Evolutionary conservation across 192 early-diverging fungal genomes (phyloP).

Genomic region (Diversispora eburnea): DNA sequence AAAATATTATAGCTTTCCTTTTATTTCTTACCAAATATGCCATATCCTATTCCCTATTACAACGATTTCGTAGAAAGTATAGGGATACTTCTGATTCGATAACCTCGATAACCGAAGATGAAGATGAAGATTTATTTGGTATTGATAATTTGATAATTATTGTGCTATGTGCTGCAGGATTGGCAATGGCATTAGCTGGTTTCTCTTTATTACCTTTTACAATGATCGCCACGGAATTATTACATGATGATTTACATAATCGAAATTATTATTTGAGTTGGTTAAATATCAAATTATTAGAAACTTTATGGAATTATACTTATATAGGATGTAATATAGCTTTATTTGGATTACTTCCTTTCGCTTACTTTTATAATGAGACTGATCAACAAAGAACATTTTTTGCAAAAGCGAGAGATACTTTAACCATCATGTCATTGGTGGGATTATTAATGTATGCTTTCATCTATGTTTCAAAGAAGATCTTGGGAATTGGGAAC

Average conservation of each 20-base stretch:
- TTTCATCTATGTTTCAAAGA: conserved; percentile 24
- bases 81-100: too few relatives aligned
- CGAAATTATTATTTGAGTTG: conserved; percentile 28
- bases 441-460: conserved; percentile 24
- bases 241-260: not conserved
- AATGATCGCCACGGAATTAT: conserved; percentile 23
- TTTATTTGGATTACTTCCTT: conserved; percentile 25
- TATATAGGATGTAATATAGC: conserved; percentile 29
- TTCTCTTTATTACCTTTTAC: conserved; percentile 25
- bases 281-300: conserved; percentile 20
- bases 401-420: conserved; percentile 24
- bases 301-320: conserved; percentile 27
- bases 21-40: conserved; percentile 19
- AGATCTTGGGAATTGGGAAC: conserved; percentile 6
- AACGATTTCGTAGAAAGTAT: conserved; percentile 15
- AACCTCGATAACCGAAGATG: conserved; percentile 1
- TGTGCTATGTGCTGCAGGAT: conserved; percentile 24
- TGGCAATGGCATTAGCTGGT: conserved; percentile 29
- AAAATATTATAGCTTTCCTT: conserved; percentile 24
- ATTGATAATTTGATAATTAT: conserved; percentile 27
- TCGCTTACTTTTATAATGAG: conserved; percentile 28
- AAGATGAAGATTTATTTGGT: conserved; percentile 16
- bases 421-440: conserved; percentile 15
- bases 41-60: conserved; percentile 23
- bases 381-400: conserved; percentile 26